Evolutionary conservation across 805 yeast species (phyloP).

Genomic region (Teunomyces stri): DNA sequence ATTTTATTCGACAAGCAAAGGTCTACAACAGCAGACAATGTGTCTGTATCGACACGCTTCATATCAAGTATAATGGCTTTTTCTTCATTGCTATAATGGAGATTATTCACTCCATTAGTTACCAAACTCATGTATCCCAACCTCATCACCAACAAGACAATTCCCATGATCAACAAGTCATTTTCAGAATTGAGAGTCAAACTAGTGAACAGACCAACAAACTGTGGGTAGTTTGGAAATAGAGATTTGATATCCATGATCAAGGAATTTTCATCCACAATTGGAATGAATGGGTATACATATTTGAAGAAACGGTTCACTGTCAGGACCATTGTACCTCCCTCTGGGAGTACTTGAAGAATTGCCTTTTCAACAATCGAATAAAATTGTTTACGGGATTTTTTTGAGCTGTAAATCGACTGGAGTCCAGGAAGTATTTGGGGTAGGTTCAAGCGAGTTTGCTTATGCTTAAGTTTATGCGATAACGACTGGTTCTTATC

Average conservation of each 20-base stretch:
- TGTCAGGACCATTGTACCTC: constrained; percentile 21
- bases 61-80: constrained; percentile 27
- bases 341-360: constrained; percentile 29
- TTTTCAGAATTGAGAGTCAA: constrained; percentile 27
- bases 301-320: constrained; percentile 34
- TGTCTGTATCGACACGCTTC: constrained; percentile 25
- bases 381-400: constrained; percentile 24
- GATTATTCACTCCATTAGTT: constrained; percentile 29
- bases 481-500: background rate
- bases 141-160: constrained; percentile 27
- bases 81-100: constrained; percentile 28
- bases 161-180: constrained; percentile 31
- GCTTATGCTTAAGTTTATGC: background rate
- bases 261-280: constrained; percentile 30
- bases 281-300: constrained; percentile 39
- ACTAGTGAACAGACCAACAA: constrained; percentile 17
- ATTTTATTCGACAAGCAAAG: constrained; percentile 34
- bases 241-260: constrained; percentile 23
- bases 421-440: constrained; percentile 5
- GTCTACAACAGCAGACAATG: constrained; percentile 28
- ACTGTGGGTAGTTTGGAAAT: constrained; percentile 21
- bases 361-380: constrained; percentile 26
- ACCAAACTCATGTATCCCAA: constrained; percentile 40
- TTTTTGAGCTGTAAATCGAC: constrained; percentile 8
- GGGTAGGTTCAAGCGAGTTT: background rate